Base-by-base conservation (phyloP, 2,329 filamentous ascomycete genomes). In the Colletotrichum aenigma region DNA sequence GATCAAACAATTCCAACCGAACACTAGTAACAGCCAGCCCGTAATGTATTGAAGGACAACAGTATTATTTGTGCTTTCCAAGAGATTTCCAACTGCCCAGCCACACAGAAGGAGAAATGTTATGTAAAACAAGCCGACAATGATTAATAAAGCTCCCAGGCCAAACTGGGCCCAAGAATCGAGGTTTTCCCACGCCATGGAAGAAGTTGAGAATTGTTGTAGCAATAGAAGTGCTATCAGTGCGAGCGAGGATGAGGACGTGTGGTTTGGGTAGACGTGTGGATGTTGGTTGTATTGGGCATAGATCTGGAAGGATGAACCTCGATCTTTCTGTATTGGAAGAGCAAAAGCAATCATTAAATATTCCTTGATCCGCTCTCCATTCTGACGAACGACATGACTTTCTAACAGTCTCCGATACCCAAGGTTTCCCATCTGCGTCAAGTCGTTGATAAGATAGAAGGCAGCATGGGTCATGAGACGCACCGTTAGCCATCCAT, bases 381-480 rank as follows among this genome's bases (percentile, higher is more conserved):
- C 43, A 52, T 13, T 24, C 43, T 0, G 43, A 52, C n/a, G 12
- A 21, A 0, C 2, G n/a, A 52, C n/a, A 52, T 52, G n/a, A 21
- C 0, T 52, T 52, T 2, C n/a, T 52, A 24, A 21, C 0, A 0
- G 0, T 48, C 43, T 48, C n/a, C 0, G 43, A 21, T 52, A 52
- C 4, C 12, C 6, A 52, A 24, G 0, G 6, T 52, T 21, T 52
- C 43, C n/a, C 43, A 7, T 48, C 4, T 52, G 43, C n/a, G 3
- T 13, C 43, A 48, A n/a, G n/a, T 21, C 9, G 0, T 52, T 52
- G 43, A 13, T 13, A 21, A 13, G 10, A n/a, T 21, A 21, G 6
- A 48, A 48, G 6, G n/a, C 10, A 48, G n/a, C 43, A 21, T 21
- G 43, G n/a, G 43, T 52, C 43, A 52, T 0, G 43, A 52, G 43